Percentiles rank a stretch among this genome's conserved stretches.
These are phyloP conservation scores for Aristolochia contorta DNA, from an alignment of 164 flowering plant genomes.

Conservation along the genomic window DNA sequence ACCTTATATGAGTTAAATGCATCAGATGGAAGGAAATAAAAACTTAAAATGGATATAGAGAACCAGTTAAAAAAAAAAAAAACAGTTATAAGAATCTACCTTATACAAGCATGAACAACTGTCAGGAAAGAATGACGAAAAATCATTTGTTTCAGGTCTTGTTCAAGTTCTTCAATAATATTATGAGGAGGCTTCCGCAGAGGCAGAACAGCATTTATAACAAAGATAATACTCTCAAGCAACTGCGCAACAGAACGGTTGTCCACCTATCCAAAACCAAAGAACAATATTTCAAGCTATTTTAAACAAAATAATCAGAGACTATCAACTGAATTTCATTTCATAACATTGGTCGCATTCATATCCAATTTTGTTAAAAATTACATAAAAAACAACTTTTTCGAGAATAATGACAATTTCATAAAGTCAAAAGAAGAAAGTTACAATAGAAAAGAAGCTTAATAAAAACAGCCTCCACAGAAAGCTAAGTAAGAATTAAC, in stretches of 20 bases:
- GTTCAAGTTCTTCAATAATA: constrained; percentile 84
- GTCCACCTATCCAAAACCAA: constrained; percentile 50
- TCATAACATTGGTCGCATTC: no score
- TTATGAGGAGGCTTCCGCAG: constrained; percentile 65
- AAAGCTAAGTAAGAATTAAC: no score
- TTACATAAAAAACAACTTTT: no score
- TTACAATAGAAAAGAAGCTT: no score
- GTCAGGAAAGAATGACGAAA: constrained; percentile 89
- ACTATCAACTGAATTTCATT: no score
- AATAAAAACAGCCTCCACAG: no score
- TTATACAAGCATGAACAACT: constrained; percentile 95
- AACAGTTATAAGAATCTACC: constrained; percentile 33
- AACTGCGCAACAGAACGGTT: constrained; percentile 66
- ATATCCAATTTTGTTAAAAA: no score
- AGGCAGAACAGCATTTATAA: constrained; percentile 81
- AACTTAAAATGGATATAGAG: background rate
- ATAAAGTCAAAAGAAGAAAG: no score
- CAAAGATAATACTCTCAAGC: constrained; percentile 80
- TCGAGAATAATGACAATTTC: no score
- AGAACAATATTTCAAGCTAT: background rate
- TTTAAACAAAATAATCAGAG: background rate
- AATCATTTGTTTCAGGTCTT: constrained; percentile 89
- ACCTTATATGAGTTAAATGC: no score
- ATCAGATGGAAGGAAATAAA: background rate
- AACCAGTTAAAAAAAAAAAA: background rate